Percentiles rank a stretch among this genome's conserved stretches.
Conservation (phyloP, 148 eudicot genomes). For the Persicaria maculosa region DNA sequence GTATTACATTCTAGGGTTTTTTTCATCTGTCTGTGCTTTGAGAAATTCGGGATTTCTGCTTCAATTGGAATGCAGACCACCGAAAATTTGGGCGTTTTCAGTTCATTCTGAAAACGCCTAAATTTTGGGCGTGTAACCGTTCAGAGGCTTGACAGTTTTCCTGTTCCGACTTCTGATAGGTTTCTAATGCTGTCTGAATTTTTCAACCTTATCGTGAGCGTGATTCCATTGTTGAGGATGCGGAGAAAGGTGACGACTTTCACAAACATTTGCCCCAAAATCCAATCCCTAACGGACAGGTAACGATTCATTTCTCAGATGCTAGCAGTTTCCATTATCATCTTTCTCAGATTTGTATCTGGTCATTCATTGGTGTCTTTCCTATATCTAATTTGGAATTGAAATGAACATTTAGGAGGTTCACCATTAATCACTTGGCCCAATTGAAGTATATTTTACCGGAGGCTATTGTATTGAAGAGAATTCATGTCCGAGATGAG, state of each 20-base stretch:
- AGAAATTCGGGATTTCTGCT: neutral
- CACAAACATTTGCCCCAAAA: constrained; percentile 44
- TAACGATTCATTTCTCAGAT: constrained; percentile 36
- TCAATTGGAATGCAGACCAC: neutral
- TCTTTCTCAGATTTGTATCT: neutral
- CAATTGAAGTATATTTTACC: constrained; percentile 74
- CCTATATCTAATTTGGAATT: neutral
- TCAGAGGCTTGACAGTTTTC: neutral
- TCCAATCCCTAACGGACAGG: constrained; percentile 59
- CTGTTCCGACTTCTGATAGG: constrained; percentile 27
- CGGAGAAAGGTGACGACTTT: constrained; percentile 38
- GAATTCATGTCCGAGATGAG: constrained; percentile 52
- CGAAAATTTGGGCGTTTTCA: neutral
- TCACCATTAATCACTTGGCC: constrained; percentile 59
- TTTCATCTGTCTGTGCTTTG: no score
- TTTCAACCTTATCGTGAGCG: constrained; percentile 60
- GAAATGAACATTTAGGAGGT: constrained; percentile 50
- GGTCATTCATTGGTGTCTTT: neutral
- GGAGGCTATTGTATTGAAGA: constrained; percentile 56
- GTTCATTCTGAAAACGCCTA: neutral
- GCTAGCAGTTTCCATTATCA: neutral
- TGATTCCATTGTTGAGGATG: constrained; percentile 55
- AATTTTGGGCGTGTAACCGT: neutral
- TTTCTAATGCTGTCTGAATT: constrained; percentile 54
- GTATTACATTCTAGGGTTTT: neutral